A percentile compares a stretch with the other conserved stretches of the same genome.
Evolutionary conservation across 2,329 filamentous ascomycete species (phyloP).

Genomic region (Talaromyces marneffei): DNA sequence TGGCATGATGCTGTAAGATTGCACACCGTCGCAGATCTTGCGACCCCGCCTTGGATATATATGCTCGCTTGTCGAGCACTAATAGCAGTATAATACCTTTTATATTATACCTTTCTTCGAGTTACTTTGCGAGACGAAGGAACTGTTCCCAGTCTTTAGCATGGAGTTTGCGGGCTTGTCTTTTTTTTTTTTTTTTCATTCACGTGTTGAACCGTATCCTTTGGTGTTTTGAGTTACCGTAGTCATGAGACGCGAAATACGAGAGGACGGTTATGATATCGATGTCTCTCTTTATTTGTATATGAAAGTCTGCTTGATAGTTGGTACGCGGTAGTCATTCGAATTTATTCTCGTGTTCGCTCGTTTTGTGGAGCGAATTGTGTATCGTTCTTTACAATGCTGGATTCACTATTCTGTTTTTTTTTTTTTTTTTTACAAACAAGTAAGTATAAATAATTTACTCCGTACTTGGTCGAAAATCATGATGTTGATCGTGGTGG

Average conservation of each 20-base stretch:
- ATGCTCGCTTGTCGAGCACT: neutral
- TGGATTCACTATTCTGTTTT: too few species aligned
- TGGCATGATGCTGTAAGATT: slow-evolving; percentile 51
- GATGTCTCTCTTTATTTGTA: slow-evolving; percentile 13
- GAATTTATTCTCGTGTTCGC: neutral
- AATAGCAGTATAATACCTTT: slow-evolving; percentile 4
- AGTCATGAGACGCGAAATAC: slow-evolving; percentile 8
- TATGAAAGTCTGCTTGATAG: neutral
- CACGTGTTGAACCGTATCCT: slow-evolving; percentile 12
- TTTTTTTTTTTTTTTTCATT: slow-evolving; percentile 3
- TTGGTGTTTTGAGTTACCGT: slow-evolving; percentile 7
- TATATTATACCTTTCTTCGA: slow-evolving; percentile 1
- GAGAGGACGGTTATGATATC: slow-evolving; percentile 14
- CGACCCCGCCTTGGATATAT: neutral
- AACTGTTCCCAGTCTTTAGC: slow-evolving; percentile 7
- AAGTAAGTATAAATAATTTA: neutral
- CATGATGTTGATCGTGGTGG: neutral
- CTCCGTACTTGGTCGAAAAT: neutral
- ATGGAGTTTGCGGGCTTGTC: slow-evolving; percentile 14
- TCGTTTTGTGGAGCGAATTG: neutral
- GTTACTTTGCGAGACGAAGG: slow-evolving; percentile 1
- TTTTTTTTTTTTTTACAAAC: too few species aligned
- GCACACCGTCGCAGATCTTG: neutral
- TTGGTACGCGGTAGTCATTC: neutral
- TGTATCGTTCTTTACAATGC: neutral